A percentile compares a stretch with the other conserved stretches of the same genome.
Evolutionary conservation across 805 yeast genomes (phyloP).

Genomic region (Cyberlindnera veronae): DNA sequence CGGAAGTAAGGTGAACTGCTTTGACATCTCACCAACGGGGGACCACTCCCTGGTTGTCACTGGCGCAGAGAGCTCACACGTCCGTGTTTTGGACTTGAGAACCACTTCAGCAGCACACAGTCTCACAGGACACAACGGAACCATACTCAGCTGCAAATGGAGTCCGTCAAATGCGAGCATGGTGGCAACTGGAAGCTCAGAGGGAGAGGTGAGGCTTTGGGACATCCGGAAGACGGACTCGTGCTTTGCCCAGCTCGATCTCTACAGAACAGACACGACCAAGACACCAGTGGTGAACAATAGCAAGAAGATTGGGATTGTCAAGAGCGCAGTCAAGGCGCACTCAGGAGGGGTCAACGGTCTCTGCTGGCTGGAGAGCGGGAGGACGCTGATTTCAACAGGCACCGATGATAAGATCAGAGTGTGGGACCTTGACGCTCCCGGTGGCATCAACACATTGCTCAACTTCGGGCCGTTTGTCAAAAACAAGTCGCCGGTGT

Average conservation of each 20-base stretch:
- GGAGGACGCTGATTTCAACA: conserved; percentile 57
- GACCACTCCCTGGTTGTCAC: conserved; percentile 57
- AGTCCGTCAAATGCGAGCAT: conserved; percentile 60
- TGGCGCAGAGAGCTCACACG: conserved; percentile 67
- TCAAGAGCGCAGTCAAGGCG: conserved; percentile 42
- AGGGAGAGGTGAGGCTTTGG: conserved; percentile 82
- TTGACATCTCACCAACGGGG: conserved; percentile 54
- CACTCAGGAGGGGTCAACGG: conserved; percentile 82
- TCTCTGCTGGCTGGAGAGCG: conserved; percentile 65
- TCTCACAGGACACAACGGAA: conserved; percentile 51
- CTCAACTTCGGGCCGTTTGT: conserved; percentile 77
- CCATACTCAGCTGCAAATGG: conserved; percentile 65
- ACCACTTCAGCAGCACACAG: conserved; percentile 73
- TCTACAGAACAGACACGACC: conserved; percentile 40
- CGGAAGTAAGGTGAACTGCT: conserved; percentile 58
- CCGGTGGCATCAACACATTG: conserved; percentile 52
- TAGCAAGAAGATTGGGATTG: conserved; percentile 22
- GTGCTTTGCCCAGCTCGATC: conserved; percentile 61
- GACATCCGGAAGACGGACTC: conserved; percentile 70
- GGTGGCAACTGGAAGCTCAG: conserved; percentile 76
- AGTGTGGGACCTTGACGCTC: conserved; percentile 67
- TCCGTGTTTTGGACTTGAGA: conserved; percentile 69
- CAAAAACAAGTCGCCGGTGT: conserved; percentile 49
- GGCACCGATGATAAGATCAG: conserved; percentile 81
- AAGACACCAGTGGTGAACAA: conserved; percentile 17